phyloP scores from a whole-genome alignment of 805 yeast species.

The Starmera amethionina region DNA sequence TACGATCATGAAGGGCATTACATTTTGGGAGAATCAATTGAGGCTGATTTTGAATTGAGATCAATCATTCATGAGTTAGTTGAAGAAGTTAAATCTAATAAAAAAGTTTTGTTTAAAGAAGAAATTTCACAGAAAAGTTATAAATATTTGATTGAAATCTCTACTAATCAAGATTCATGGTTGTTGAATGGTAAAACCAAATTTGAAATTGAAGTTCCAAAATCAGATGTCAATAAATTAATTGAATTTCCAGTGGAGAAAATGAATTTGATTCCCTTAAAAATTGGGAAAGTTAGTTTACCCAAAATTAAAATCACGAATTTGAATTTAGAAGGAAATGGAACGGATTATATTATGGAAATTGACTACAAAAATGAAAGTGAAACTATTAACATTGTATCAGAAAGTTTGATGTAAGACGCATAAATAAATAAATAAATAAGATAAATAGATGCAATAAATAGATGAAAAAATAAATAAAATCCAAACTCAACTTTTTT shows the following conservation, averaged over 20 bases:
- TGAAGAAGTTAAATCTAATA: conserved; percentile 4
- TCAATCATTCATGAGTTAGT: conserved; percentile 21
- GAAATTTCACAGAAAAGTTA: conserved; percentile 7
- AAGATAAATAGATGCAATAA: neutral
- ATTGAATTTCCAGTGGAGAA: conserved; percentile 15
- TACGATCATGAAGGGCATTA: conserved; percentile 30
- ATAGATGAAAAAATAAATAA: neutral
- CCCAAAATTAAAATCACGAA: conserved; percentile 49
- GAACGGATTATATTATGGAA: conserved; percentile 35
- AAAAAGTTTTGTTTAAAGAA: conserved; percentile 14
- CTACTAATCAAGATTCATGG: conserved; percentile 63
- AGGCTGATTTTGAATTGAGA: conserved; percentile 30
- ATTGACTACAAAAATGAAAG: conserved; percentile 58
- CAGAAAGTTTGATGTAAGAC: conserved; percentile 27
- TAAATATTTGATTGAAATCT: conserved; percentile 36
- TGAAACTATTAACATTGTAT: conserved; percentile 62
- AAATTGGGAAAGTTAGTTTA: conserved; percentile 58
- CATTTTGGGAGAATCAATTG: conserved; percentile 57
- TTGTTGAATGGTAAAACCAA: conserved; percentile 62
- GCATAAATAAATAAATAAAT: conserved; percentile 1
- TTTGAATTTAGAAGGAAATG: conserved; percentile 19
- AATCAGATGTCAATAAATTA: conserved; percentile 6
- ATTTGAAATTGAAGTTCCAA: conserved; percentile 28
- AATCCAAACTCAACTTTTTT: neutral
- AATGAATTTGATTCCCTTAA: conserved; percentile 60